Evolutionary conservation across 1,284 basidiomycete genomes (phyloP).

Genomic region (Entoloma clypeatum): DNA sequence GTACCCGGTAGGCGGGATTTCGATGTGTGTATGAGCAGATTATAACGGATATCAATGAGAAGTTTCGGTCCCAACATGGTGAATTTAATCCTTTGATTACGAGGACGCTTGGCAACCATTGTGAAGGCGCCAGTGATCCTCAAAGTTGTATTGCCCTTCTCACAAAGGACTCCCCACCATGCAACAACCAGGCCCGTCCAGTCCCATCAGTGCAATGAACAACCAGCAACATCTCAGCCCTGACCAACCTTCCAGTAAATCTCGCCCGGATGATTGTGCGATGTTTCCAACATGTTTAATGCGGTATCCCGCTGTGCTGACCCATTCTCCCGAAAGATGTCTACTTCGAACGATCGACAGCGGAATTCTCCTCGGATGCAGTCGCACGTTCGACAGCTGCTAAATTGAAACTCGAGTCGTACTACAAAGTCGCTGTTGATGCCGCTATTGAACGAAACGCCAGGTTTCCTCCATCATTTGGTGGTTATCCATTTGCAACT

Average conservation of each 20-base stretch:
- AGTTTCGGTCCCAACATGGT: too few species aligned
- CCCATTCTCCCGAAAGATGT: conserved; percentile 50
- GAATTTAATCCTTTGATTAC: too few species aligned
- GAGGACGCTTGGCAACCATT: conserved; percentile 32
- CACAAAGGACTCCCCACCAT: conserved; percentile 20
- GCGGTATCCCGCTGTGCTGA: conserved; percentile 8
- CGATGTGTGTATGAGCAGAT: too few species aligned
- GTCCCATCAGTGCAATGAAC: conserved; percentile 26
- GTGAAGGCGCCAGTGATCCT: conserved; percentile 19
- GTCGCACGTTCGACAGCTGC: conserved; percentile 92
- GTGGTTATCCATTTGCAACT: conserved; percentile 3
- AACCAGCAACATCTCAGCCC: conserved; percentile 29
- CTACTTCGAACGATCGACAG: conserved; percentile 89
- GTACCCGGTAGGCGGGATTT: too few species aligned
- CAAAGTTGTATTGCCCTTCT: conserved; percentile 11
- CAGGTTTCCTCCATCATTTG: conserved; percentile 34
- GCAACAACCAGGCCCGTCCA: conserved; percentile 39
- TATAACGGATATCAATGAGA: too few species aligned
- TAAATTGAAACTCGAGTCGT: conserved; percentile 96
- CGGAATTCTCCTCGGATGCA: conserved; percentile 83
- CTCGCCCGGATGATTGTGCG: conserved; percentile 38
- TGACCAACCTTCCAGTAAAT: conserved; percentile 31
- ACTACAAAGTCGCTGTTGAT: conserved; percentile 81
- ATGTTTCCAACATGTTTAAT: conserved; percentile 9
- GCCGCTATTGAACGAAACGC: conserved; percentile 51